These are phyloP conservation scores for Ophiocordyceps camponoti-leonardi DNA, from an alignment of 2,329 filamentous ascomycete species.

Conservation along the genomic window DNA sequence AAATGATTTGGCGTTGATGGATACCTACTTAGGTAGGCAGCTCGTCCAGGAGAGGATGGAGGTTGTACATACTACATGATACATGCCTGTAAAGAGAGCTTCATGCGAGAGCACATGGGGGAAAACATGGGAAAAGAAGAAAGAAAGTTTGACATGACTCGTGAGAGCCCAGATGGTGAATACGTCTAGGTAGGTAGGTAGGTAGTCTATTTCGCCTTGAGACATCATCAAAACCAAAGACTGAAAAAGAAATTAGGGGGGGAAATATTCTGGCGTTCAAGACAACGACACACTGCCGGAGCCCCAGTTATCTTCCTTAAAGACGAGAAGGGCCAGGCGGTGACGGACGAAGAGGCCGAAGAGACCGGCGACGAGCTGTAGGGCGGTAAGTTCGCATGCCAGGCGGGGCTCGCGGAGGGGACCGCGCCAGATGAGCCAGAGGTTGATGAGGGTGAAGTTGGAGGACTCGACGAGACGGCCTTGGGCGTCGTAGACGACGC, in stretches of 20 bases:
- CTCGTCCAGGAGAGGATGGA: not conserved
- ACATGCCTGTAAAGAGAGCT: not conserved
- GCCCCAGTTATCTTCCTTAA: constrained; percentile 70
- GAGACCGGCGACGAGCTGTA: constrained; percentile 65
- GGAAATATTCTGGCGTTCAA: not conserved
- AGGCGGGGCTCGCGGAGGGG: constrained; percentile 77
- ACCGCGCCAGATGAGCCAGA: constrained; percentile 92
- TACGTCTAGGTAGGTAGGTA: not conserved
- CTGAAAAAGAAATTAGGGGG: not conserved
- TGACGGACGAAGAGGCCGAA: constrained; percentile 75
- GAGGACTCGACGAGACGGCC: constrained; percentile 63
- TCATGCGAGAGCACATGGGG: not conserved
- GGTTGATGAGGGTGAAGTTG: constrained; percentile 85
- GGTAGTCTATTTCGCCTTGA: not conserved
- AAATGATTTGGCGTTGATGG: not conserved
- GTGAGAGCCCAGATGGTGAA: not conserved
- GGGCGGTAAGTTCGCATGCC: constrained; percentile 58
- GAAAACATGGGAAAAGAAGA: not conserved
- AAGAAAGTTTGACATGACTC: not conserved
- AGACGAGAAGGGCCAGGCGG: constrained; percentile 70
- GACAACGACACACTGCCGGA: constrained; percentile 10
- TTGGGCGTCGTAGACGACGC: constrained; percentile 47
- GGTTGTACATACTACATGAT: not conserved
- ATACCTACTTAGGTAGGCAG: too few relatives aligned
- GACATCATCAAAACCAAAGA: not conserved